Evolutionary conservation across 768 basidiomycete genomes (phyloP).

Genomic region (Termitomyces sp.): DNA sequence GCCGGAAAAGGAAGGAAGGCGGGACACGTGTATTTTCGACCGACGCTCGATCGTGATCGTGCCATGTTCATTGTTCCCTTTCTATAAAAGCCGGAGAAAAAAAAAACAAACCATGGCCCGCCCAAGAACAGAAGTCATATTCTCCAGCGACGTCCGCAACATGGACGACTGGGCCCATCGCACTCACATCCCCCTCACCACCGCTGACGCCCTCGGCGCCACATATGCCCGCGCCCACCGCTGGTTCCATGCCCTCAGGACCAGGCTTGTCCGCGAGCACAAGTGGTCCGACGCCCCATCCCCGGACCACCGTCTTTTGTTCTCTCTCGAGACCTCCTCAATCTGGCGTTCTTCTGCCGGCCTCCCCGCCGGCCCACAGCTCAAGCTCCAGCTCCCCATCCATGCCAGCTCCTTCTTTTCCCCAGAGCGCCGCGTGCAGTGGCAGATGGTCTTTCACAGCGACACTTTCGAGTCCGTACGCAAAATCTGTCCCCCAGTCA

Average conservation of each 20-base stretch:
- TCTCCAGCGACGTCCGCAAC: slow-evolving; percentile 72
- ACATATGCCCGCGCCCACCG: slow-evolving; percentile 79
- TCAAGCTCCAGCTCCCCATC: slow-evolving; percentile 67
- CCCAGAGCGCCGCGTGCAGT: slow-evolving; percentile 77
- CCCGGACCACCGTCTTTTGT: slow-evolving; percentile 66
- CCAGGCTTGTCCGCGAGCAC: slow-evolving; percentile 58
- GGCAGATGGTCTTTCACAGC: slow-evolving; percentile 87
- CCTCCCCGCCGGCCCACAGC: slow-evolving; percentile 69
- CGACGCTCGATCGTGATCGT: slow-evolving; percentile 44
- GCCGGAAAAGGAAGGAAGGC: not conserved
- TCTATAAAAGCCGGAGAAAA: not conserved
- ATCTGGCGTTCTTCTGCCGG: slow-evolving; percentile 75
- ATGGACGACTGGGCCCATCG: slow-evolving; percentile 82
- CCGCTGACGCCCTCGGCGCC: slow-evolving; percentile 73
- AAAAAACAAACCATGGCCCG: slow-evolving; percentile 11
- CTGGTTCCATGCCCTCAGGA: slow-evolving; percentile 61
- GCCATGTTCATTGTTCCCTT: slow-evolving; percentile 19
- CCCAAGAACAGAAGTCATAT: slow-evolving; percentile 55
- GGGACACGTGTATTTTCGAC: slow-evolving; percentile 72
- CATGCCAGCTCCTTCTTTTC: slow-evolving; percentile 84
- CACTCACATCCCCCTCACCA: slow-evolving; percentile 76
- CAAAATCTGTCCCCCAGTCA: slow-evolving; percentile 62
- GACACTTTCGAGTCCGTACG: slow-evolving; percentile 69
- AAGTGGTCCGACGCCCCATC: slow-evolving; percentile 61
- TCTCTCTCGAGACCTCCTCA: slow-evolving; percentile 72